Base-by-base conservation (phyloP, 2,329 filamentous ascomycete genomes). In the Hortaea werneckii region DNA sequence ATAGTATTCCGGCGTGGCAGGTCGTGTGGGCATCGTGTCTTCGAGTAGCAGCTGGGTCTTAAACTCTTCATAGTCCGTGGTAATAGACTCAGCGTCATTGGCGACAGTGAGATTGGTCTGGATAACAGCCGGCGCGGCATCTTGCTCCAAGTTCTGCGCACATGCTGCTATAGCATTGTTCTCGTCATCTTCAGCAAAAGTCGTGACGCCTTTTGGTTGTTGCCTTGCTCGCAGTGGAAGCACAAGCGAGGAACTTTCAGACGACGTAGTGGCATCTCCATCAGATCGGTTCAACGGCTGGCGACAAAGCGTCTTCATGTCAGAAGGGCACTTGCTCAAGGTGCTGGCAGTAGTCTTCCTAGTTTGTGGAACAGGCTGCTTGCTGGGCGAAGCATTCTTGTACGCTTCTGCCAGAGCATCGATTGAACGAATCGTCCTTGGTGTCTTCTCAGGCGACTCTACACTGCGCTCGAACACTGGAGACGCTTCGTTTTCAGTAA, bases 381-480 rank as follows among this genome's bases (percentile, higher is more conserved):
- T 37, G 42, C 26, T 43, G 35, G 9, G 34, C 39, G 43, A 7
- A 20, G 43, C 7, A 34, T 26, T 5, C 12, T 39, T 30, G 27
- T 46, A 51, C 30, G 54, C 46, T 13, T 54, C 44, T 37, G 58
- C 54, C 45, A 60, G 42, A 11, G 56, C 58, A 40, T 59, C 55
- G 5, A 60, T 47, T 3, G 58, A 60, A 9, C 49, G 41, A 50
- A 59, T 57, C 26, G 51, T 48, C 40, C 54, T 54, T 13, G 58
- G 39, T 9, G 37, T 44, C 32, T 50, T 54, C 30, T 52, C 49
- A 29, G 51, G 41, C 4, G 46, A 43, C 41, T 56, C 54, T n/a
- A 58, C 57, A 38, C 54, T 54, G 11, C 57, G 49, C 41, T 60
- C 58, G 39, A 59, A 59, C 10, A 49, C 35, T 10, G 46, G 39